phyloP scores from a whole-genome alignment of 768 basidiomycete species.

The Boletus rubescentipes region DNA sequence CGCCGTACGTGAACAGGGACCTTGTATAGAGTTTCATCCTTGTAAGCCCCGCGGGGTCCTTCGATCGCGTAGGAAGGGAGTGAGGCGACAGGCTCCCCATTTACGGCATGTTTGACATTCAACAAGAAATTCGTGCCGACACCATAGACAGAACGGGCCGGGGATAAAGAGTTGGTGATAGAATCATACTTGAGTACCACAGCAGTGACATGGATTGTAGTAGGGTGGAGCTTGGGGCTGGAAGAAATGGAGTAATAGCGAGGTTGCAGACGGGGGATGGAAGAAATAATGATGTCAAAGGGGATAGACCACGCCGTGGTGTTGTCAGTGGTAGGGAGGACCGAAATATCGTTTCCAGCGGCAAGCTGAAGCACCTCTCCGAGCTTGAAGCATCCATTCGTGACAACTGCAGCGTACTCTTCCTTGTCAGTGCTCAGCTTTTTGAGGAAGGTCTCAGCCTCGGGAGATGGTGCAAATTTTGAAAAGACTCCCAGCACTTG shows the following conservation, averaged over 20 bases:
- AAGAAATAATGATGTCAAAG: conserved; percentile 94
- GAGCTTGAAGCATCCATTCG: conserved; percentile 83
- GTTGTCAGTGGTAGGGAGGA: conserved; percentile 61
- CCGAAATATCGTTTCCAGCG: conserved; percentile 70
- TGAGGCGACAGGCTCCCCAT: conserved; percentile 52
- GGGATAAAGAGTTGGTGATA: conserved; percentile 48
- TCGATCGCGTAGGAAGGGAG: conserved; percentile 81
- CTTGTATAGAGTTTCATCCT: conserved; percentile 67
- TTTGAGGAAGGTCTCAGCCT: conserved; percentile 72
- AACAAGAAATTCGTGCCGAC: conserved; percentile 94
- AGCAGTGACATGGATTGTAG: conserved; percentile 88
- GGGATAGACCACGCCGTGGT: conserved; percentile 89
- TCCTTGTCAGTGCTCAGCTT: conserved; percentile 86
- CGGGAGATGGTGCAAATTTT: conserved; percentile 82
- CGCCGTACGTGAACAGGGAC: conserved; percentile 93
- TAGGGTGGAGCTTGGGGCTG: conserved; percentile 89
- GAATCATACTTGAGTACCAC: conserved; percentile 95
- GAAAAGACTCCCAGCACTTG: conserved; percentile 87
- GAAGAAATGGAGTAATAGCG: conserved; percentile 99
- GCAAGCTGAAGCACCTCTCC: conserved; percentile 92
- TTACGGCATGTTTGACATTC: conserved; percentile 80
- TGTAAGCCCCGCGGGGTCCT: conserved; percentile 88
- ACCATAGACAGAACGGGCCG: conserved; percentile 75
- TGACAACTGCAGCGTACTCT: conserved; percentile 73
- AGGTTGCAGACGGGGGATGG: conserved; percentile 91